These are phyloP conservation scores for Melampsora americana DNA, from an alignment of 1,284 basidiomycete genomes.

Conservation along the genomic window DNA sequence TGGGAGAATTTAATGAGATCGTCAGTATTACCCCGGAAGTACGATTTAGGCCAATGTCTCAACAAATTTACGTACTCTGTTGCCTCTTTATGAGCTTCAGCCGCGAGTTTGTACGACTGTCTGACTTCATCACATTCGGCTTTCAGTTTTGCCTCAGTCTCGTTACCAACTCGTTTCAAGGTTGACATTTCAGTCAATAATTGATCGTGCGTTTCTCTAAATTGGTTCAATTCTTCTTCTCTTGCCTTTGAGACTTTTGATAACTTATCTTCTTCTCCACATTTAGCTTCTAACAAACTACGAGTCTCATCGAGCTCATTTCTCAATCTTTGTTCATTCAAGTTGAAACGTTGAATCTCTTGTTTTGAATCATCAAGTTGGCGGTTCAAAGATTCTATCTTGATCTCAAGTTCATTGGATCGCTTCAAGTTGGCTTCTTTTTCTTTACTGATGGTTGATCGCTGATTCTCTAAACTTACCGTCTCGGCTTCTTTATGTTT, in stretches of 20 bases:
- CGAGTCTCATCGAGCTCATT: conserved; percentile 84
- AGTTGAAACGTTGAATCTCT: conserved; percentile 59
- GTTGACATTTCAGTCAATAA: conserved; percentile 51
- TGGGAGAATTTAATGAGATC: not conserved
- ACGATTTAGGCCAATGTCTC: conserved; percentile 43
- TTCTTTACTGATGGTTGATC: conserved; percentile 59
- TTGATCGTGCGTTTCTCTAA: conserved; percentile 66
- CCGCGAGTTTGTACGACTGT: conserved; percentile 61
- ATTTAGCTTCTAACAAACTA: conserved; percentile 73
- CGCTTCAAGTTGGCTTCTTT: conserved; percentile 53
- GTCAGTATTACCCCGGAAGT: no score
- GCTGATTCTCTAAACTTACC: conserved; percentile 62
- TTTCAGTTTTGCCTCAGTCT: conserved; percentile 52
- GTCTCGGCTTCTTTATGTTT: conserved; percentile 74
- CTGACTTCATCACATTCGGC: conserved; percentile 56
- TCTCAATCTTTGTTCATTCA: conserved; percentile 59
- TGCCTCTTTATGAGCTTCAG: conserved; percentile 60
- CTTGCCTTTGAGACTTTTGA: conserved; percentile 81
- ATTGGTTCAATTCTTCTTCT: conserved; percentile 72
- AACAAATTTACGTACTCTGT: conserved; percentile 23
- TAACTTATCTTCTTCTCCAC: conserved; percentile 77
- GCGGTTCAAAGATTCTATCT: conserved; percentile 66
- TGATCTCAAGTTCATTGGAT: conserved; percentile 64
- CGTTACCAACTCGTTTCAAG: conserved; percentile 52
- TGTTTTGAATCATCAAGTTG: conserved; percentile 67